Evolutionary conservation across 495 filamentous ascomycete species (phyloP), one percentile per base, ranked within the genome.

Genomic region (Podospora appendiculata): DNA sequence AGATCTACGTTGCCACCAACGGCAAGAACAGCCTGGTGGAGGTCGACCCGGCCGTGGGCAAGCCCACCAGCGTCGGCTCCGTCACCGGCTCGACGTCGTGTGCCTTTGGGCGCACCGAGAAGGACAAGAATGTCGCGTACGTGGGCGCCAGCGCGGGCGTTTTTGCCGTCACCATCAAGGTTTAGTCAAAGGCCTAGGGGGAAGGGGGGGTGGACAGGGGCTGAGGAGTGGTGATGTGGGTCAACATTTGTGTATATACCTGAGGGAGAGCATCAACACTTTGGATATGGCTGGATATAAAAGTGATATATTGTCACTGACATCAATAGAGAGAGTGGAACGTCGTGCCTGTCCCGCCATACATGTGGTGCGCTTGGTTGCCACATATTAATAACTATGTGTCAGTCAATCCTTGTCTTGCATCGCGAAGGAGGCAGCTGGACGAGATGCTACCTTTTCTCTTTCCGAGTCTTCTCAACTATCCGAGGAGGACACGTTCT

Each of bases 1-100:
- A 68, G 55, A 55, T 70, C 32, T 75, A 72, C 49, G 59, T 75
- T 8, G 60, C 69, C 2, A 70, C 70, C 13, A 71, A 67, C 53
- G 45, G 63, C 35, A 58, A 56, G 48, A 71, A 69, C 46, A 62
- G 60, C 35, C 60, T 72, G 3, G 69, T 75, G 38, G 64, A 69
- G 57, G 59, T 65, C 16, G 72, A 73, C 48, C 62, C 66, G 2
- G 54, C 50, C 0, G 53, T 50, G 0, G 68, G 64, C 36, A 69
- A 61, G 50, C 54, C 64, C 0, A 68, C 39, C 16, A 51, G 52
- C 6, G 58, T 70, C 1, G 72, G 58, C 0, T 59, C 46, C 1
- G 67, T 70, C 1, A 52, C 60, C 3, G 65, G 72, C 12, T 60
- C 61, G 16, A 72, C 70, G 6, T 53, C 61, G 33, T 69, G 65